Conservation (phyloP, 2,329 filamentous ascomycete genomes). For the Exophiala alcalophila region DNA sequence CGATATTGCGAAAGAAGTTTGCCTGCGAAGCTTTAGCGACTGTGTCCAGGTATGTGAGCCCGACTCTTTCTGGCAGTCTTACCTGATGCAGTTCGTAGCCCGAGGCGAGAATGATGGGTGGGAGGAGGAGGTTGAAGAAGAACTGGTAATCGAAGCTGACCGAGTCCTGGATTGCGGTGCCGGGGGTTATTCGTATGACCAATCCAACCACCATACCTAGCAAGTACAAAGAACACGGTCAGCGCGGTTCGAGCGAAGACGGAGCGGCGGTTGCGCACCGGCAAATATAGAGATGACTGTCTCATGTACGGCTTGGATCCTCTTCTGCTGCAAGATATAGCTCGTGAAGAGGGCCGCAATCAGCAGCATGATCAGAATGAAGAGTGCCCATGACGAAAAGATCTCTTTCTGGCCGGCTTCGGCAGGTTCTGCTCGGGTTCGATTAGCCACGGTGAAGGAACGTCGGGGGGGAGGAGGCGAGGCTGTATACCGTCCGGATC, state of each 20-base stretch:
- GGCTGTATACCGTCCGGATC: conserved; percentile 24
- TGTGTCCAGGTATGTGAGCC: background rate
- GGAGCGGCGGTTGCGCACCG: conserved; percentile 50
- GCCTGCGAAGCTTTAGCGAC: conserved; percentile 46
- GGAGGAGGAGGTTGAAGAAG: conserved; percentile 98
- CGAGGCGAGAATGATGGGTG: conserved; percentile 93
- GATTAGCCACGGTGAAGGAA: conserved; percentile 6
- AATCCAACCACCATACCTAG: conserved; percentile 92
- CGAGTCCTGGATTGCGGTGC: conserved; percentile 79
- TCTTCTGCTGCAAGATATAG: conserved; percentile 93
- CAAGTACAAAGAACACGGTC: conserved; percentile 3
- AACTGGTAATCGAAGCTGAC: conserved; percentile 99
- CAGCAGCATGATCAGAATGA: conserved; percentile 91
- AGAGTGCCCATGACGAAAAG: conserved; percentile 92
- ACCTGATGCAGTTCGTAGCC: conserved; percentile 94
- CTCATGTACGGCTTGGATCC: conserved; percentile 95
- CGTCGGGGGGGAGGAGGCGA: background rate
- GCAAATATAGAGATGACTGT: conserved; percentile 98
- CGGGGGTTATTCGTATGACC: conserved; percentile 75
- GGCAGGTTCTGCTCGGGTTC: conserved; percentile 52
- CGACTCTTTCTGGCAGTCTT: conserved; percentile 25
- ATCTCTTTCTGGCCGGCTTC: conserved; percentile 91
- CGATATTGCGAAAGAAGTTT: conserved; percentile 98
- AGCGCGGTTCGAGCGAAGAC: background rate
- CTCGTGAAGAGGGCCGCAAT: conserved; percentile 94